phyloP scores from a whole-genome alignment of 2,329 filamentous ascomycete genomes.

The Paracorniculantispora psalliotae region DNA sequence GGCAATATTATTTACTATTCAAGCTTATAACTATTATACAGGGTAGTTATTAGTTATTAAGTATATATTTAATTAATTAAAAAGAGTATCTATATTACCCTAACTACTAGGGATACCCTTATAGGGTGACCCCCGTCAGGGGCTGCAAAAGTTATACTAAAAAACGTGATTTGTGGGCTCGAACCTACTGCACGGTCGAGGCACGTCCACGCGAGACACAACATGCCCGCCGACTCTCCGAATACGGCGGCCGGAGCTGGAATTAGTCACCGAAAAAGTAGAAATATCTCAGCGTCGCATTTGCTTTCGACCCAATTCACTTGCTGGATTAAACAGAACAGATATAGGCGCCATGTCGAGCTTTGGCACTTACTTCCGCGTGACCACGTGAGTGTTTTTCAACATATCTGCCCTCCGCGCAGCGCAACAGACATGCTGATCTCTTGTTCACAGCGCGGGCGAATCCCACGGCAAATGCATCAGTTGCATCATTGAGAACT shows the following conservation, averaged over 20 bases:
- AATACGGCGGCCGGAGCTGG: no score
- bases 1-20: no score
- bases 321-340: not conserved
- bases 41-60: no score
- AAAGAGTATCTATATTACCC: no score
- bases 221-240: not conserved
- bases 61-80: no score
- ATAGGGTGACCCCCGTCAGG: no score
- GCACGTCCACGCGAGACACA: no score
- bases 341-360: constrained; percentile 60
- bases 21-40: no score
- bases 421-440: not conserved
- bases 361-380: constrained; percentile 73
- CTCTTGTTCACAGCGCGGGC: constrained; percentile 35
- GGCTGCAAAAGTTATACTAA: no score
- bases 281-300: not conserved
- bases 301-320: not conserved
- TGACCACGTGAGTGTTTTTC: constrained; percentile 65
- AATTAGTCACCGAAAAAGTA: not conserved
- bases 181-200: no score
- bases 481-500: constrained; percentile 91
- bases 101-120: no score
- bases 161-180: no score
- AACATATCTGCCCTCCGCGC: constrained; percentile 4
- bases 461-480: constrained; percentile 85